Evolutionary conservation across 495 filamentous ascomycete genomes (phyloP).

Genomic region (Talaromyces wortmannii): DNA sequence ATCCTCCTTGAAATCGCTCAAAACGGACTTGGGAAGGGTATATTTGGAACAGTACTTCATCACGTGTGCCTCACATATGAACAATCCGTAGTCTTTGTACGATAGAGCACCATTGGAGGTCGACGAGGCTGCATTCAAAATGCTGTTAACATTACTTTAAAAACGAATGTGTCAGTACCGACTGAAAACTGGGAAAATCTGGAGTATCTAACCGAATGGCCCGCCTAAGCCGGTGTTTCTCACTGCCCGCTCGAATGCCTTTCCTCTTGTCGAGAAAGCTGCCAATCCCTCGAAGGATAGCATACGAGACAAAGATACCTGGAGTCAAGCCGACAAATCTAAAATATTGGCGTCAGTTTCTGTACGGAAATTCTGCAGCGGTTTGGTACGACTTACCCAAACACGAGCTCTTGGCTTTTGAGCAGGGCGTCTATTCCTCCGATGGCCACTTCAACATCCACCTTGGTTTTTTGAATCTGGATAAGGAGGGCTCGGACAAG

Average conservation of each 20-base stretch:
- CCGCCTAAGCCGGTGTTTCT: slow-evolving; percentile 59
- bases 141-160: slow-evolving; percentile 69
- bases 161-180: slow-evolving; percentile 6
- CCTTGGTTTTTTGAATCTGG: slow-evolving; percentile 97
- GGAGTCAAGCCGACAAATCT: slow-evolving; percentile 88
- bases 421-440: slow-evolving; percentile 87
- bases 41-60: slow-evolving; percentile 58
- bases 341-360: neutral
- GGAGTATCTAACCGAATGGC: slow-evolving; percentile 54
- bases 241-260: slow-evolving; percentile 52
- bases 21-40: slow-evolving; percentile 61
- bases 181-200: neutral
- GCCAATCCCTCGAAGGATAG: slow-evolving; percentile 64
- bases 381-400: slow-evolving; percentile 47
- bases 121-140: slow-evolving; percentile 59
- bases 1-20: slow-evolving; percentile 80
- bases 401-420: slow-evolving; percentile 94
- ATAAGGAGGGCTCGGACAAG: slow-evolving; percentile 87
- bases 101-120: slow-evolving; percentile 59
- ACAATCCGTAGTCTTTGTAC: slow-evolving; percentile 84
- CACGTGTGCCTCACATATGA: slow-evolving; percentile 81
- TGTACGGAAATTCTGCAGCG: too few relatives aligned
- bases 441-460: slow-evolving; percentile 93
- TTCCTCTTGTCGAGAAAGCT: slow-evolving; percentile 58
- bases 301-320: slow-evolving; percentile 75